Evolutionary conservation across 1,139 yeast genomes (phyloP).

Genomic region (Magnusiomyces starmeri): DNA sequence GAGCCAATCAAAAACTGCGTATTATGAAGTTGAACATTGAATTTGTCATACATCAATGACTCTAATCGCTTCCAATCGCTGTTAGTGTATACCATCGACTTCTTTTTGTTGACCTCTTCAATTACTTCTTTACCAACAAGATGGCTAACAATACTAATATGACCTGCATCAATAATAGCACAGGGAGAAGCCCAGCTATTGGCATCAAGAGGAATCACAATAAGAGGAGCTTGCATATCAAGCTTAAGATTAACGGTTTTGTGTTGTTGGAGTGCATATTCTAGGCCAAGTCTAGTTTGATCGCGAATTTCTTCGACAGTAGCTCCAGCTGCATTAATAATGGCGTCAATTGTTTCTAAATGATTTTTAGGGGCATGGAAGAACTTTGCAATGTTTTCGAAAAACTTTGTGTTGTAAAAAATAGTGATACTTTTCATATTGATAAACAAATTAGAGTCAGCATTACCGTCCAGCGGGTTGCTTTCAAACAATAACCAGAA

Average conservation of each 20-base stretch:
- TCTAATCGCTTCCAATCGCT: slow-evolving; percentile 68
- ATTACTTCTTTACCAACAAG: slow-evolving; percentile 66
- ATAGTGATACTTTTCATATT: slow-evolving; percentile 83
- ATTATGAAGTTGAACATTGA: slow-evolving; percentile 67
- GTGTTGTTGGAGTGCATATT: slow-evolving; percentile 90
- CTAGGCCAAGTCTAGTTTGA: slow-evolving; percentile 87
- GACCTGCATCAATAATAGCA: slow-evolving; percentile 93
- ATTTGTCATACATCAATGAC: slow-evolving; percentile 83
- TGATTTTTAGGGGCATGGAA: slow-evolving; percentile 85
- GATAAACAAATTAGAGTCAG: slow-evolving; percentile 70
- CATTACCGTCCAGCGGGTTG: slow-evolving; percentile 75
- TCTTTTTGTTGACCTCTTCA: slow-evolving; percentile 62
- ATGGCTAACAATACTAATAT: slow-evolving; percentile 75
- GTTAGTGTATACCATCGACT: slow-evolving; percentile 55
- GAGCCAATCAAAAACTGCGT: slow-evolving; percentile 89
- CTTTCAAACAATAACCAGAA: slow-evolving; percentile 77
- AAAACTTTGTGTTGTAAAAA: slow-evolving; percentile 73
- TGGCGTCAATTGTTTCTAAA: slow-evolving; percentile 81
- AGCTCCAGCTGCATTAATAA: slow-evolving; percentile 92
- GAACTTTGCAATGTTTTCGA: slow-evolving; percentile 66
- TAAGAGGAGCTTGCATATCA: slow-evolving; percentile 88
- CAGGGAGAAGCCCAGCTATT: slow-evolving; percentile 79
- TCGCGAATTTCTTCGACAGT: slow-evolving; percentile 86
- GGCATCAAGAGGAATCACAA: slow-evolving; percentile 82
- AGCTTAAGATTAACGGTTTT: slow-evolving; percentile 78